Base-by-base conservation (phyloP, 768 basidiomycete genomes). In the Podaxis carcinomalis region DNA sequence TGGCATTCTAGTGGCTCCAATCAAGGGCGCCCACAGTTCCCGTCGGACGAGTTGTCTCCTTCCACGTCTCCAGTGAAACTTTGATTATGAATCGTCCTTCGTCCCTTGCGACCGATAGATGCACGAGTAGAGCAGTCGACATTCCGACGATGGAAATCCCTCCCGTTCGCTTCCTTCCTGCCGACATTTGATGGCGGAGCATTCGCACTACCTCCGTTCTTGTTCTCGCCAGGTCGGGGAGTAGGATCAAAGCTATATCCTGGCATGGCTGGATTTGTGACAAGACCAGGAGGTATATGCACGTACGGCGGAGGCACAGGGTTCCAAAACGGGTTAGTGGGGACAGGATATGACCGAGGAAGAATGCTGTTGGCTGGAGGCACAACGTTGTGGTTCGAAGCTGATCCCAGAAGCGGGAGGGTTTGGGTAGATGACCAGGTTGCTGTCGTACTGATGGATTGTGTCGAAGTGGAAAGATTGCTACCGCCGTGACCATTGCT, bases 1-100 rank as follows among this genome's bases (percentile, higher is more conserved):
- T 5, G 64, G 70, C 13, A 77, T 80, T 69, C 74, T 72, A 75
- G 39, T 73, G 73, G 63, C 64, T 71, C 76, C 75, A 75, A 39
- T 75, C 73, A 57, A 57, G 63, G 4, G 65, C 51, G 32, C 63
- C 63, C 57, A 50, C 64, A 61, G 27, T 55, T 55, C 36, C 53
- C 32, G 28, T 64, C 68, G 68, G 57, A 60, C 62, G 36, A 62
- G 28, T 61, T 59, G 10, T 62, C 42, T 50, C 70, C 69, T 59
- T 68, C 68, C 62, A 47, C 59, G 50, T 68, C 67, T 59, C 56
- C 59, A 44, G 36, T n/a, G 36, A 59, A 25, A 56, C 42, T 58
- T 11, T 42, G 40, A 35, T 62, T 23, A n/a, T 55, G 59, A 40
- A 54, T 46, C 50, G 49, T 53, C n/a, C 46, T 44, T 16, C 52